phyloP scores from a whole-genome alignment of 495 filamentous ascomycete species.

The Peziza echinospora region DNA sequence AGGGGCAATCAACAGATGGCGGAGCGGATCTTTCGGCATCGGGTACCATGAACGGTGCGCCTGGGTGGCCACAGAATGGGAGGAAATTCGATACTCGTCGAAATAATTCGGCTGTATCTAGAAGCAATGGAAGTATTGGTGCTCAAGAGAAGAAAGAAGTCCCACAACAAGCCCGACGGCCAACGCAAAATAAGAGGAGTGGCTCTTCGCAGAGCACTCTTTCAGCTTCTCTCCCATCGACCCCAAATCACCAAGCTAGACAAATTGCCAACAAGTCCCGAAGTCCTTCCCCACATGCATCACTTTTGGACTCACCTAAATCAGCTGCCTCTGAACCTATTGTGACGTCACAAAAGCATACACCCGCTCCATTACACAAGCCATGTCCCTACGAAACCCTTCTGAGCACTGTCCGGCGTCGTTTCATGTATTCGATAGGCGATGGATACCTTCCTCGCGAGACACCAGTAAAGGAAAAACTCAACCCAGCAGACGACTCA shows the following conservation, averaged over 20 bases:
- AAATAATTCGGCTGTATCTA: slow-evolving; percentile 26
- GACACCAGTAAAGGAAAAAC: slow-evolving; percentile 40
- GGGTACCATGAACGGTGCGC: slow-evolving; percentile 16
- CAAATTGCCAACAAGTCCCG: slow-evolving; percentile 65
- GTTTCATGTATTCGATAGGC: slow-evolving; percentile 84
- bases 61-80: slow-evolving; percentile 26
- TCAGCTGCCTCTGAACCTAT: slow-evolving; percentile 81
- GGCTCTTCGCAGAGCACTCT: slow-evolving; percentile 30
- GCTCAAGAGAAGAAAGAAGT: slow-evolving; percentile 24
- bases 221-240: slow-evolving; percentile 83
- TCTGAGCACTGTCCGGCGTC: slow-evolving; percentile 45
- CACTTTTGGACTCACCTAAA: slow-evolving; percentile 59
- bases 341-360: slow-evolving; percentile 37
- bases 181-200: slow-evolving; percentile 25
- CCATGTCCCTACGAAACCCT: slow-evolving; percentile 65
- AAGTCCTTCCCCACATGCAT: slow-evolving; percentile 63
- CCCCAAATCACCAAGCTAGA: slow-evolving; percentile 70
- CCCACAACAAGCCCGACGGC: slow-evolving; percentile 21
- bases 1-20: neutral
- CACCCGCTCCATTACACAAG: too few species aligned
- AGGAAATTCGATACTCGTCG: slow-evolving; percentile 22
- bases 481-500: slow-evolving; percentile 54
- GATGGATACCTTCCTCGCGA: slow-evolving; percentile 47
- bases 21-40: neutral
- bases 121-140: slow-evolving; percentile 25